These are phyloP conservation scores for Boletus rufocinnamomeus DNA, from an alignment of 768 basidiomycete genomes.

Conservation along the genomic window DNA sequence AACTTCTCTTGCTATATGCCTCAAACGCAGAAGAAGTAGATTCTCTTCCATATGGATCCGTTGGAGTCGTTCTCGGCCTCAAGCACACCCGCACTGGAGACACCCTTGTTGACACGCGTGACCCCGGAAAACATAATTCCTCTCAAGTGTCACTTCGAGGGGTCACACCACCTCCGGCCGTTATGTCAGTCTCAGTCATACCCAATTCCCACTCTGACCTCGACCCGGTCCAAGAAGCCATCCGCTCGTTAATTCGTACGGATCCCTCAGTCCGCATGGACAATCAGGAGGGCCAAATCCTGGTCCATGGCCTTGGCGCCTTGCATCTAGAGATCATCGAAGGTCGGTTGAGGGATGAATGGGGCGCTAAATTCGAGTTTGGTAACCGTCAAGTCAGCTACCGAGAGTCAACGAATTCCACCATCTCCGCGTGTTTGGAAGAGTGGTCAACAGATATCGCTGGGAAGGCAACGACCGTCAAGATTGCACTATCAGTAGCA, in stretches of 20 bases:
- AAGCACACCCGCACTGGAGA: constrained; percentile 87
- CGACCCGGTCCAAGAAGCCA: constrained; percentile 73
- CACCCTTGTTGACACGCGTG: constrained; percentile 64
- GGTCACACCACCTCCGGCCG: constrained; percentile 77
- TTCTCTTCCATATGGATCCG: constrained; percentile 74
- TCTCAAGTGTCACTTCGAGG: constrained; percentile 52
- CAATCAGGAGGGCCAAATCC: constrained; percentile 76
- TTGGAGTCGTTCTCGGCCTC: constrained; percentile 83
- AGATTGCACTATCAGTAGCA: constrained; percentile 56
- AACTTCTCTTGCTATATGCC: constrained; percentile 78
- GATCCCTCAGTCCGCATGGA: constrained; percentile 88
- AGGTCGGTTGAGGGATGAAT: constrained; percentile 77
- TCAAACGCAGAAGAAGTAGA: constrained; percentile 77
- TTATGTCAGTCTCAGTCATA: constrained; percentile 82
- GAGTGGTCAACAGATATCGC: constrained; percentile 65
- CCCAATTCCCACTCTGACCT: constrained; percentile 80
- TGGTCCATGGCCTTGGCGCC: constrained; percentile 82
- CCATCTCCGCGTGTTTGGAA: constrained; percentile 35
- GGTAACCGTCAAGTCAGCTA: constrained; percentile 79
- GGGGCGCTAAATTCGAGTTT: constrained; percentile 75
- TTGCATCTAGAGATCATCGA: constrained; percentile 90
- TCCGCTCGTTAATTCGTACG: constrained; percentile 73
- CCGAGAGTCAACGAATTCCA: constrained; percentile 54
- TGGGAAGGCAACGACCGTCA: constrained; percentile 54
- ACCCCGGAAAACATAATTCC: constrained; percentile 35